These are phyloP conservation scores for Ceratocystis huliohia DNA, from an alignment of 2,329 filamentous ascomycete genomes.

Conservation along the genomic window DNA sequence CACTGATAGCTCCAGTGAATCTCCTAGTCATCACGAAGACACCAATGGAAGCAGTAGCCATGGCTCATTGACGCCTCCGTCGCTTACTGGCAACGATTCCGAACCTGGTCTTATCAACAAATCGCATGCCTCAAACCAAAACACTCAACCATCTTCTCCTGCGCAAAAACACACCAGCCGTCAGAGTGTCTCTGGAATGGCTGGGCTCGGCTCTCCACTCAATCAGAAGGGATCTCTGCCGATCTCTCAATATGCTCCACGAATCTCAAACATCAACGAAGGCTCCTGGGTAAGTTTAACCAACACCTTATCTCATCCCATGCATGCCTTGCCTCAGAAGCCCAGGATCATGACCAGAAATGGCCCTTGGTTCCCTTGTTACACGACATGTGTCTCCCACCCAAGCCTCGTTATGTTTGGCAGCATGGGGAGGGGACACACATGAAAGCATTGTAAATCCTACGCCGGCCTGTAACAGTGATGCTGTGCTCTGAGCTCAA, in stretches of 20 bases:
- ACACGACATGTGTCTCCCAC: not conserved
- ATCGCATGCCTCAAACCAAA: slow-evolving; percentile 1
- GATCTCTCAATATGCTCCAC: slow-evolving; percentile 68
- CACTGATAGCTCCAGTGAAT: slow-evolving; percentile 49
- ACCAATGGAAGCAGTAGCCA: slow-evolving; percentile 41
- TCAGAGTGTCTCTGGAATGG: slow-evolving; percentile 52
- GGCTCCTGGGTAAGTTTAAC: slow-evolving; percentile 62
- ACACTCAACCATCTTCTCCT: not conserved
- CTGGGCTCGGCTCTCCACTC: slow-evolving; percentile 43
- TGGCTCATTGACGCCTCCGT: slow-evolving; percentile 62
- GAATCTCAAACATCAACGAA: slow-evolving; percentile 64
- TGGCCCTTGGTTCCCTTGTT: slow-evolving; percentile 18
- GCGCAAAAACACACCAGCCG: slow-evolving; percentile 27
- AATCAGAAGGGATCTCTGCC: slow-evolving; percentile 45
- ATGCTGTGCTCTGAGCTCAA: not conserved
- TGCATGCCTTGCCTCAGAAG: slow-evolving; percentile 8
- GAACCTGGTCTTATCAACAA: slow-evolving; percentile 41
- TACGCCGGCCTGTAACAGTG: not conserved
- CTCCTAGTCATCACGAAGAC: slow-evolving; percentile 40
- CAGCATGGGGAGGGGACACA: not conserved
- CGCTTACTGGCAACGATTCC: slow-evolving; percentile 49
- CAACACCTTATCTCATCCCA: not conserved
- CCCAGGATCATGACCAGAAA: not conserved
- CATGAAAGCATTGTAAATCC: not conserved
- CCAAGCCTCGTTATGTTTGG: slow-evolving; percentile 4